Percentiles rank a stretch among this genome's conserved stretches.
These are phyloP conservation scores for Claviceps pusilla DNA, from an alignment of 2,329 filamentous ascomycete species.

Conservation along the genomic window DNA sequence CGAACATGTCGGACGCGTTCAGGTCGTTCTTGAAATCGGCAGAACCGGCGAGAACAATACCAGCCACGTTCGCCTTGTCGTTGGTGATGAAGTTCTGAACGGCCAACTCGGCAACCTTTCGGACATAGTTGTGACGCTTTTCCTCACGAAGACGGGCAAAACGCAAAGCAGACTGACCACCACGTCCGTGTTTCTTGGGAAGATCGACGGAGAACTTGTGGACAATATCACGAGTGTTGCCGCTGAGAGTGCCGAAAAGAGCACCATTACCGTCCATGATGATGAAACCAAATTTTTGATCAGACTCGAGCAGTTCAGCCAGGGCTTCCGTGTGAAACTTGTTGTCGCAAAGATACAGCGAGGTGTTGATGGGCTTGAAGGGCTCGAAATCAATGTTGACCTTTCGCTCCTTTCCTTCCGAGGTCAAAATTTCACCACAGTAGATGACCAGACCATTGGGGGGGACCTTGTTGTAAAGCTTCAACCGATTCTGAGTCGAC, in stretches of 20 bases:
- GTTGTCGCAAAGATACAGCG: conserved; percentile 98
- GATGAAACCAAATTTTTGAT: conserved; percentile 99
- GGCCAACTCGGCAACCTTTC: conserved; percentile 92
- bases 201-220: conserved; percentile 98
- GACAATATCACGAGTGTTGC: conserved; percentile 89
- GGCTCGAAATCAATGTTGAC: conserved; percentile 99
- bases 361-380: conserved; percentile 99
- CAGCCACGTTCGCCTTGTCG: conserved; percentile 96
- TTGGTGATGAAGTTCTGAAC: conserved; percentile 98
- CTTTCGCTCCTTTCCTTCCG: conserved; percentile 96
- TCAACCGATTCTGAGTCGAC: conserved; percentile 95
- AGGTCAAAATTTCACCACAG: conserved; percentile 99
- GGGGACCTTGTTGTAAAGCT: conserved; percentile 97
- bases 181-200: conserved; percentile 99
- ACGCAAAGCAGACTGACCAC: conserved; percentile 98
- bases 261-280: conserved; percentile 99
- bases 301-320: conserved; percentile 91
- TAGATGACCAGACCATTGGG: conserved; percentile 96
- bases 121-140: conserved; percentile 99
- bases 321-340: conserved; percentile 98
- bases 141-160: conserved; percentile 98
- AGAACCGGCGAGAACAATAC: conserved; percentile 86
- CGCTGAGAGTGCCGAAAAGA: conserved; percentile 89
- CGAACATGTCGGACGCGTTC: conserved; percentile 95
- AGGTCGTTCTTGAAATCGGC: conserved; percentile 99